A percentile compares a stretch with the other conserved stretches of the same genome.
Evolutionary conservation across 345 rosid species (phyloP).

Genomic region (Euclidium syriacum): DNA sequence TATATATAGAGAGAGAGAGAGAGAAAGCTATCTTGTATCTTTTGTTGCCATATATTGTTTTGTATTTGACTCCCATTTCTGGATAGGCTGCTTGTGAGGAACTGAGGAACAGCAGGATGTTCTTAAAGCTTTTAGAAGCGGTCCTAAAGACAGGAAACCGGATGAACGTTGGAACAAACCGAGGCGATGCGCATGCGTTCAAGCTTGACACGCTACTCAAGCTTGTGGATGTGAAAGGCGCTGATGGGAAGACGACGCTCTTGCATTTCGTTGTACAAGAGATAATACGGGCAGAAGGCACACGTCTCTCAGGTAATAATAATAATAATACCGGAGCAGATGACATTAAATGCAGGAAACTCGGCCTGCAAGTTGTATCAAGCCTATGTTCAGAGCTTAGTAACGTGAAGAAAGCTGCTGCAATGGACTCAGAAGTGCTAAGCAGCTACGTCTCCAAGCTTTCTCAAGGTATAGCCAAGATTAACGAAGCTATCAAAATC

Average conservation of each 20-base stretch:
- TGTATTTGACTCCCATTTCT: background rate
- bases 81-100: constrained; percentile 93
- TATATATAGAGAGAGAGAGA: no score
- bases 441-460: constrained; percentile 78
- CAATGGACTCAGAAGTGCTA: constrained; percentile 93
- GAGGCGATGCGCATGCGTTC: constrained; percentile 96
- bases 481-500: constrained; percentile 47
- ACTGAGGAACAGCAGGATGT: constrained; percentile 82
- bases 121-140: constrained; percentile 88
- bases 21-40: background rate
- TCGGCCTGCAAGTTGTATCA: constrained; percentile 92
- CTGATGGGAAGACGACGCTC: constrained; percentile 94
- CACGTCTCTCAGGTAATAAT: constrained; percentile 57
- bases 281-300: constrained; percentile 88
- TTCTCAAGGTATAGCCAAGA: constrained; percentile 59
- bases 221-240: constrained; percentile 92
- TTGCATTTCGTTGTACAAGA: constrained; percentile 97
- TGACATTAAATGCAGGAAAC: constrained; percentile 74
- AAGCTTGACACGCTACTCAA: constrained; percentile 97
- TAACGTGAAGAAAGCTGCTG: constrained; percentile 92
- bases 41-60: background rate
- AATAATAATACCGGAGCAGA: constrained; percentile 44
- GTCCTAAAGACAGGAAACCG: constrained; percentile 98
- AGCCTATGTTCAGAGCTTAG: constrained; percentile 68
- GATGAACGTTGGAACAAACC: constrained; percentile 97